Conservation (phyloP, 306 rosid genomes). For the Vigna nakashimae region DNA sequence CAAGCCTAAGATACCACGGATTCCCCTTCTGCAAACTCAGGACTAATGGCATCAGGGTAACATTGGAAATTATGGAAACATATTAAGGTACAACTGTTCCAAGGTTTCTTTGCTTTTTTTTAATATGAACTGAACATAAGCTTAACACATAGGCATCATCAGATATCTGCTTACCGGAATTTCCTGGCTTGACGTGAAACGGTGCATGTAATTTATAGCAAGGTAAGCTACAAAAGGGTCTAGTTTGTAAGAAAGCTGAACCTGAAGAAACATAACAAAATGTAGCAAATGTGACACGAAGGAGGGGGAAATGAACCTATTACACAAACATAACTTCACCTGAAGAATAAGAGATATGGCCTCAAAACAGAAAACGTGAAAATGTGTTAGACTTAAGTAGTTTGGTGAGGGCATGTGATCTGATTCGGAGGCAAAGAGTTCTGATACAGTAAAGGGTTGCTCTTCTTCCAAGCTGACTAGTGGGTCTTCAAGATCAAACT, state of each 20-base stretch:
- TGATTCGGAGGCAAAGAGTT: constrained; percentile 69
- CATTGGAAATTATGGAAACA: neutral
- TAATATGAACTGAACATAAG: neutral
- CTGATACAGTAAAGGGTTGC: constrained; percentile 43
- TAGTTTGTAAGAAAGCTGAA: constrained; percentile 58
- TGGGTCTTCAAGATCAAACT: constrained; percentile 69
- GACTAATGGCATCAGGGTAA: constrained; percentile 9
- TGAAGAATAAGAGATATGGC: constrained; percentile 64
- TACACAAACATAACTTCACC: constrained; percentile 47
- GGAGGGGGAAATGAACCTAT: constrained; percentile 7
- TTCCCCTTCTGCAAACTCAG: constrained; percentile 56
- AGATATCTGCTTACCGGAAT: constrained; percentile 57
- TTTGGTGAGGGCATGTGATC: constrained; percentile 59
- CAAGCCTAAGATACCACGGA: constrained; percentile 65
- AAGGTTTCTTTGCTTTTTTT: constrained; percentile 4
- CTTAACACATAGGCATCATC: neutral
- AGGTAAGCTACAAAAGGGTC: constrained; percentile 68
- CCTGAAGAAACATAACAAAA: constrained; percentile 44
- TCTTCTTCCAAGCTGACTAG: constrained; percentile 56
- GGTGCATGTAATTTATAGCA: constrained; percentile 72
- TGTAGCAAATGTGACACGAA: constrained; percentile 31
- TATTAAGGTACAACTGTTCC: constrained; percentile 5
- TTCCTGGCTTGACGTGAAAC: constrained; percentile 64
- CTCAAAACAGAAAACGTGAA: constrained; percentile 47
- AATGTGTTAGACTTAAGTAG: constrained; percentile 45